These are phyloP conservation scores for Euclidium syriacum DNA, from an alignment of 345 rosid genomes.

Conservation along the genomic window DNA sequence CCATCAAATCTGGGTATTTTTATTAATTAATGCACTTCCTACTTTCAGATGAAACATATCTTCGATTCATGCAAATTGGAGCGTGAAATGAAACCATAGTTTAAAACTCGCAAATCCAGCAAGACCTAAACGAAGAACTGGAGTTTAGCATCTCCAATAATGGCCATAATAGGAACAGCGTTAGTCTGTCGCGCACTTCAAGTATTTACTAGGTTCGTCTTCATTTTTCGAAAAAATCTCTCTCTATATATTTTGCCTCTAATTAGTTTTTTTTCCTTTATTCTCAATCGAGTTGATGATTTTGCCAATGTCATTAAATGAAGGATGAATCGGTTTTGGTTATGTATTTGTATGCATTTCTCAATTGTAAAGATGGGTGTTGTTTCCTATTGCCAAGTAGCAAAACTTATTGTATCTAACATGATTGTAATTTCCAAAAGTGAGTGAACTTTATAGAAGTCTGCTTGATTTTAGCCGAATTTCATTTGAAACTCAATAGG, in stretches of 20 bases:
- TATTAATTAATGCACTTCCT: too few species aligned
- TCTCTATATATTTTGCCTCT: neutral
- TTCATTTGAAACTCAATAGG: neutral
- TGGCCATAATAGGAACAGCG: conserved; percentile 24
- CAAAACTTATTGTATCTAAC: too few species aligned
- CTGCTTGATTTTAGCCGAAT: neutral
- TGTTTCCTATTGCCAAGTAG: too few species aligned
- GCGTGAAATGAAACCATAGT: neutral
- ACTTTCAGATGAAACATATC: neutral
- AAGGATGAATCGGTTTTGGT: too few species aligned
- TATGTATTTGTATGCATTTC: too few species aligned
- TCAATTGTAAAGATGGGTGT: too few species aligned
- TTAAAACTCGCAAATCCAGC: neutral
- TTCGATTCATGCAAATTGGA: neutral
- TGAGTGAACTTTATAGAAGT: too few species aligned
- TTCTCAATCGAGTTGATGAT: neutral
- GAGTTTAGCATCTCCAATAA: conserved; percentile 10
- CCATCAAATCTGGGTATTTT: too few species aligned
- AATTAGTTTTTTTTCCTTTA: neutral
- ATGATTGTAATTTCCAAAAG: too few species aligned
- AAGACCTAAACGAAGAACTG: neutral
- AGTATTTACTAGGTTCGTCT: conserved; percentile 47
- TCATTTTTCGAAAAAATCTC: neutral
- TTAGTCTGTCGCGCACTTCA: conserved; percentile 62
- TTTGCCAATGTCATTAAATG: too few species aligned